These are phyloP conservation scores for Neurospora intermedia DNA, from an alignment of 495 filamentous ascomycete species.

Conservation along the genomic window DNA sequence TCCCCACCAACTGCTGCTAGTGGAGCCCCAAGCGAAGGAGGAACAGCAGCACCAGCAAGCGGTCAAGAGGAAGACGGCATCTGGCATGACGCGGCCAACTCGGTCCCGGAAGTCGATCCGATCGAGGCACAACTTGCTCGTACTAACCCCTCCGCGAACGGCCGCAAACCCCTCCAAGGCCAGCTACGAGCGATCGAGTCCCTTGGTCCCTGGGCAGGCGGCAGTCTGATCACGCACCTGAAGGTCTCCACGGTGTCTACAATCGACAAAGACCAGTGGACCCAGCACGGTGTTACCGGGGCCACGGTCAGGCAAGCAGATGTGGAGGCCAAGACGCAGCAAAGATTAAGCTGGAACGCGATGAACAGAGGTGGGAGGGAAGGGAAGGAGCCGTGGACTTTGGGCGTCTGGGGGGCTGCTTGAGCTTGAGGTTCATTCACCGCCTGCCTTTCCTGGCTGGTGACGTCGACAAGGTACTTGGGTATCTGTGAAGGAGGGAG, in stretches of 20 bases:
- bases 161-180: constrained; percentile 30
- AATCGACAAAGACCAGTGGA: constrained; percentile 76
- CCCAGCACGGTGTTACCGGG: constrained; percentile 64
- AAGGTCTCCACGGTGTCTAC: constrained; percentile 71
- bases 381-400: constrained; percentile 55
- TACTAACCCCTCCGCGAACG: neutral
- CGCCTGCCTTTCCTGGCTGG: neutral
- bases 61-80: constrained; percentile 18
- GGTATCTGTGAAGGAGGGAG: neutral
- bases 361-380: constrained; percentile 35
- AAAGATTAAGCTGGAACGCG: constrained; percentile 50
- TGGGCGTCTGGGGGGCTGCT: constrained; percentile 61
- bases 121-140: constrained; percentile 49
- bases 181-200: constrained; percentile 67
- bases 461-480: neutral
- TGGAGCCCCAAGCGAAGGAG: neutral
- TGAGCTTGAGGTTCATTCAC: neutral
- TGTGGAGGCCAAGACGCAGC: constrained; percentile 40
- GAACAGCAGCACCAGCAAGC: neutral
- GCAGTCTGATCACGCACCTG: constrained; percentile 66
- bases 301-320: constrained; percentile 52
- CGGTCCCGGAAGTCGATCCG: constrained; percentile 45
- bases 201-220: constrained; percentile 81
- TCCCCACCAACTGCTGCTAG: neutral
- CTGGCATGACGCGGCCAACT: constrained; percentile 32